phyloP scores from a whole-genome alignment of 1,284 basidiomycete species.

The Fomitopsis betulina region DNA sequence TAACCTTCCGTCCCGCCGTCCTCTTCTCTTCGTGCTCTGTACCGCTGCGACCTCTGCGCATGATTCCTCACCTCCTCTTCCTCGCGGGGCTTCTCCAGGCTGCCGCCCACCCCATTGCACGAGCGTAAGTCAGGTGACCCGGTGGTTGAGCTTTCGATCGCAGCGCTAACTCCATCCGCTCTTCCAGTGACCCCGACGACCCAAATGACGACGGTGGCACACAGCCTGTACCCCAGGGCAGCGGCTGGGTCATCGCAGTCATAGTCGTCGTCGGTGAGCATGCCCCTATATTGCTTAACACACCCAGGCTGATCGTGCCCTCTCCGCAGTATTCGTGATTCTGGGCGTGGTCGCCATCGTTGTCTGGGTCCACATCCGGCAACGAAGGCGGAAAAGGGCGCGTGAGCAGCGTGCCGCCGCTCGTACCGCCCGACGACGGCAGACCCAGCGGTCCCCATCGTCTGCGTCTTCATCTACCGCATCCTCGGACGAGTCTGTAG shows the following conservation, averaged over 20 bases:
- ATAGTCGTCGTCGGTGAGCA: slow-evolving; percentile 6
- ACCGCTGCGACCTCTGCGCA: background rate
- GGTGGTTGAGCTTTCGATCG: background rate
- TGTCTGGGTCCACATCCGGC: slow-evolving; percentile 3
- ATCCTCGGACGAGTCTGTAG: background rate
- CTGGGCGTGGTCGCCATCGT: slow-evolving; percentile 1
- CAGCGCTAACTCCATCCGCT: background rate
- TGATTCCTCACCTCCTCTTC: background rate
- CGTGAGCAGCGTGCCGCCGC: slow-evolving; percentile 1
- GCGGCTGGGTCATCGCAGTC: slow-evolving; percentile 8
- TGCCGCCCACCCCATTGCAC: background rate
- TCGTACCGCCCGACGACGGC: background rate
- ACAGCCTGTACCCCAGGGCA: background rate
- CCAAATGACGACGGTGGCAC: background rate
- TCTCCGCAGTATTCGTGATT: slow-evolving; percentile 5
- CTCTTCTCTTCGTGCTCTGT: background rate
- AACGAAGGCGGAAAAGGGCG: slow-evolving; percentile 3
- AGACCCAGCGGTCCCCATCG: background rate
- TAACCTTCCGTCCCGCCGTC: slow-evolving; percentile 3
- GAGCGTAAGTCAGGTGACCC: slow-evolving; percentile 8
- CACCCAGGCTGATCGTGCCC: background rate
- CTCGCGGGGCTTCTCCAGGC: background rate
- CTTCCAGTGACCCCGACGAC: background rate
- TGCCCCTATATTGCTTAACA: background rate
- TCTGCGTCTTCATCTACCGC: background rate